phyloP scores from a whole-genome alignment of 805 yeast species.

The Candida adriatica region DNA sequence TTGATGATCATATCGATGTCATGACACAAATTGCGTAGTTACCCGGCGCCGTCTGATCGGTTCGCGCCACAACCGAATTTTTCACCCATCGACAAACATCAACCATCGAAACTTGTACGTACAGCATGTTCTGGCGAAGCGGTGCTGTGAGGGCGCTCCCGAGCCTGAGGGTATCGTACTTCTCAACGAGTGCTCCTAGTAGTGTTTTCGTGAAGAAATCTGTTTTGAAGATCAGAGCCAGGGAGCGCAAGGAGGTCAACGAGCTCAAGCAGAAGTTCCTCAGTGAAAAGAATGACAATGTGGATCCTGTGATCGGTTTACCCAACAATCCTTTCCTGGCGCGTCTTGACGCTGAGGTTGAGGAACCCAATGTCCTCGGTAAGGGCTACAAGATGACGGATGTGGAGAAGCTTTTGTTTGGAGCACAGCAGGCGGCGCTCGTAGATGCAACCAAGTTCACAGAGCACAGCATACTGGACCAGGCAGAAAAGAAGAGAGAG shows the following conservation, averaged over 20 bases:
- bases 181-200: conserved; percentile 4
- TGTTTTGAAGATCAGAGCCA: conserved; percentile 20
- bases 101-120: no score
- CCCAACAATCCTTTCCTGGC: conserved; percentile 57
- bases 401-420: conserved; percentile 68
- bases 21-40: no score
- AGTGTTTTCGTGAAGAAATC: conserved; percentile 15
- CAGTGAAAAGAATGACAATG: conserved; percentile 18
- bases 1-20: no score
- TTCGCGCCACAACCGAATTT: no score
- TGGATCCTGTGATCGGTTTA: conserved; percentile 82
- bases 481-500: conserved; percentile 54
- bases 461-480: conserved; percentile 24
- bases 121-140: no score
- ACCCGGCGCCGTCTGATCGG: no score
- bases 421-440: conserved; percentile 56
- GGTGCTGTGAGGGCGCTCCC: no score
- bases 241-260: conserved; percentile 21
- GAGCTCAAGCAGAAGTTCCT: conserved; percentile 22
- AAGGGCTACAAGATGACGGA: conserved; percentile 53
- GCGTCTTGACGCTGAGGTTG: conserved; percentile 58
- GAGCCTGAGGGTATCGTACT: no score
- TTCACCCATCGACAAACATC: no score
- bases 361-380: conserved; percentile 59
- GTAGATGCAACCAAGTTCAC: conserved; percentile 28